phyloP scores from a whole-genome alignment of 345 rosid genomes.

The Excoecaria agallocha region DNA sequence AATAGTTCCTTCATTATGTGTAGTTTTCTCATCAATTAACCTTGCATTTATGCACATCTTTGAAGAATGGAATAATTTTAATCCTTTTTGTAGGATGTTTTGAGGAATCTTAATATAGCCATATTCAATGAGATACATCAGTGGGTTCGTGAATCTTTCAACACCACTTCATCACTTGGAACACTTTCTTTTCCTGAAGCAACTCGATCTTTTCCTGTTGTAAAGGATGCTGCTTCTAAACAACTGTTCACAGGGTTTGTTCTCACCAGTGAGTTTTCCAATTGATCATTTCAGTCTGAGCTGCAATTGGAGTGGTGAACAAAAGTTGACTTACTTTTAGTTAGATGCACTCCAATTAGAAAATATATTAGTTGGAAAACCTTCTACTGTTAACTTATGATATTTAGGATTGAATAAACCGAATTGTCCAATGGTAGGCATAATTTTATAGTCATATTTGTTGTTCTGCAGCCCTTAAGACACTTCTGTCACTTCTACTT shows the following conservation, averaged over 20 bases:
- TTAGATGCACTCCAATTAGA: neutral
- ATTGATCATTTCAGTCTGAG: no score
- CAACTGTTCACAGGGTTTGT: conserved; percentile 69
- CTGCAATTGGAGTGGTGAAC: neutral
- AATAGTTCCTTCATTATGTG: neutral
- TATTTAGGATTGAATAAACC: neutral
- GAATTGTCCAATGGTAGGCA: neutral
- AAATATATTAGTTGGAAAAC: conserved; percentile 1
- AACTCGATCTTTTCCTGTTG: conserved; percentile 55
- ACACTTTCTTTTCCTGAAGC: conserved; percentile 44
- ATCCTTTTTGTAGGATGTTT: conserved; percentile 57
- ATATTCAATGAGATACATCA: conserved; percentile 56
- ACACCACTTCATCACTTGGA: conserved; percentile 42
- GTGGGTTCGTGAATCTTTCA: conserved; percentile 72
- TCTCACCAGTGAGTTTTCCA: conserved; percentile 69
- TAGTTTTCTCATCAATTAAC: neutral
- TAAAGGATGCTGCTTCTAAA: conserved; percentile 56
- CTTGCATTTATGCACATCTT: neutral
- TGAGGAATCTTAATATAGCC: conserved; percentile 47
- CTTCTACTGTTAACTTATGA: conserved; percentile 2
- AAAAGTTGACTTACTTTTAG: neutral
- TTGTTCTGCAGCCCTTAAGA: neutral
- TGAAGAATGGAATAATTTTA: neutral
- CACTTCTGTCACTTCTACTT: neutral
- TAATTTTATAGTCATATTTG: neutral